These are phyloP conservation scores for Brassica incana DNA, from an alignment of 345 rosid genomes.

Conservation along the genomic window DNA sequence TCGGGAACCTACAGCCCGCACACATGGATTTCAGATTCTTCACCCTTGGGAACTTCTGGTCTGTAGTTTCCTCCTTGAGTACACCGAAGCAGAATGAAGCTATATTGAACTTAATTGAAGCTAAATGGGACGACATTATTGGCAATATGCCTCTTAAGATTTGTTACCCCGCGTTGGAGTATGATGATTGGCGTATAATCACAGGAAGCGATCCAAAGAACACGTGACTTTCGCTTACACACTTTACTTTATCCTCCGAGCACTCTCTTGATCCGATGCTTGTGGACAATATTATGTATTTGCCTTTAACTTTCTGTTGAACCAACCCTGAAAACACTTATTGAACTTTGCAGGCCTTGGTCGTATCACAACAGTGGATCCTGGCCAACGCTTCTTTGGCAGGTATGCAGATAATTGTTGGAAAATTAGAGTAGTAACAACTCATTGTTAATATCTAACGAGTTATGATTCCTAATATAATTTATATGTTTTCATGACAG, in stretches of 20 bases:
- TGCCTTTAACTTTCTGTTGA: background rate
- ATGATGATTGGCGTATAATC: conserved; percentile 90
- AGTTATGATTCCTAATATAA: background rate
- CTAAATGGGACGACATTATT: conserved; percentile 81
- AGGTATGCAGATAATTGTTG: conserved; percentile 49
- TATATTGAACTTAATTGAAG: conserved; percentile 65
- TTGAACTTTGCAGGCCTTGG: conserved; percentile 72
- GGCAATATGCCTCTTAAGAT: conserved; percentile 91
- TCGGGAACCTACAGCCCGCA: conserved; percentile 80
- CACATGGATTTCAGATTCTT: conserved; percentile 92
- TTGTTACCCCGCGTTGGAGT: conserved; percentile 84
- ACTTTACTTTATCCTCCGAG: background rate
- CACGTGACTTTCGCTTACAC: conserved; percentile 52
- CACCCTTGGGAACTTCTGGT: conserved; percentile 84
- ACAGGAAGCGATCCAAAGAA: conserved; percentile 98
- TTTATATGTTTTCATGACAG: conserved; percentile 39
- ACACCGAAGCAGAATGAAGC: conserved; percentile 79
- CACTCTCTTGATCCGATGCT: background rate
- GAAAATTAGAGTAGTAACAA: background rate
- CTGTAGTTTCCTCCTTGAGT: conserved; percentile 71
- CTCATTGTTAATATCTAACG: background rate
- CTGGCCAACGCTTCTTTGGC: conserved; percentile 99
- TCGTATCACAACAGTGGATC: conserved; percentile 99
- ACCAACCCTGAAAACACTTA: conserved; percentile 17
- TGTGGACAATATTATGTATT: background rate